Conservation (phyloP, 306 rosid genomes). For the Purshia tridentata region DNA sequence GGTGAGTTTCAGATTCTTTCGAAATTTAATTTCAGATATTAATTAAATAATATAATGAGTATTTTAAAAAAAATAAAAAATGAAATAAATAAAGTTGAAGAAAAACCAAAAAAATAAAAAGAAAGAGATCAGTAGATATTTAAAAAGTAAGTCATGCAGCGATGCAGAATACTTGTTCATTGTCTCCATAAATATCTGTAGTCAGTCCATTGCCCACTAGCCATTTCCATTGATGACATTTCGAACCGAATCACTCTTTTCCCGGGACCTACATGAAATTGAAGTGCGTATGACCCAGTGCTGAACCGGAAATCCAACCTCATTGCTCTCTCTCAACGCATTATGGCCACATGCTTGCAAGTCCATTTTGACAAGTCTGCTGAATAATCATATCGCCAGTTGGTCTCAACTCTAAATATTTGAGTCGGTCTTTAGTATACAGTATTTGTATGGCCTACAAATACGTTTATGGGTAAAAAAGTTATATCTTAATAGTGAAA, state of each 20-base stretch:
- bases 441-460: no score
- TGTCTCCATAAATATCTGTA: constrained; percentile 19
- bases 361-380: not conserved
- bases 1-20: not conserved
- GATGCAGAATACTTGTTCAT: not conserved
- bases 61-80: no score
- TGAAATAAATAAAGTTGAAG: no score
- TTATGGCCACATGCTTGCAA: constrained; percentile 2
- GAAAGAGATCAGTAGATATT: not conserved
- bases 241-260: constrained; percentile 2
- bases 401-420: not conserved
- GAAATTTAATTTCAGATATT: no score
- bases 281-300: constrained; percentile 30
- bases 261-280: constrained; percentile 23
- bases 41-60: no score
- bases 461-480: no score
- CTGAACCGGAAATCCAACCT: constrained; percentile 14
- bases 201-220: not conserved
- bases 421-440: no score
- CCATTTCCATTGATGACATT: constrained; percentile 24
- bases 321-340: not conserved
- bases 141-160: not conserved
- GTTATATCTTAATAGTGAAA: no score
- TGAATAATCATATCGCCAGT: not conserved
- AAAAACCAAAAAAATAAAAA: no score